Base-by-base conservation (phyloP, 2,329 filamentous ascomycete species). In the Botryotinia convoluta region DNA sequence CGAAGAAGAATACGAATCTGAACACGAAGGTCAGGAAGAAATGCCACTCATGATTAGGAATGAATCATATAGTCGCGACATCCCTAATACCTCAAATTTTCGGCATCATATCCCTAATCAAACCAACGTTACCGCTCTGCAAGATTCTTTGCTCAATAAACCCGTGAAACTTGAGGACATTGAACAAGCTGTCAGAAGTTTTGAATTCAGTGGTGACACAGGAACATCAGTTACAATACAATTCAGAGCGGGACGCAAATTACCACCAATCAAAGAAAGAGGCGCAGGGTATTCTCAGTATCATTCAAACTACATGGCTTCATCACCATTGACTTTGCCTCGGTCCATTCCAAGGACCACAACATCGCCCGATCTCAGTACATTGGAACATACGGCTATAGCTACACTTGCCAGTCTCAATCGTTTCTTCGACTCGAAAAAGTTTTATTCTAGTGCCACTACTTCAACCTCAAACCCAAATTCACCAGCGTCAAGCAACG, bases 351-450 rank as follows among this genome's bases (percentile, higher is more conserved):
- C 37, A 42, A 42, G 18, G 9, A 37, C 16, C 14, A 22, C 64
- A 68, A 20, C 10, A 12, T 18, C 18, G 1, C 20, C 35, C 6
- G 2, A 20, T 4, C 48, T 69, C 12, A 69, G 51, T 7, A 32
- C 16, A 12, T 48, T 69, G 10, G 48, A 57, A 57, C 18, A 69
- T 14, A 39, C 48, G 10, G 65, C 65, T 59, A 7, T 44, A 42
- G 44, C 26, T 32, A 69, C 48, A 32, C 65, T 69, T 37, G 65
- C 48, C 37, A 57, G 35, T 32, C 37, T 69, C 48, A 69, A 68
- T 18, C 35, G 37, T 3, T 14, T 9, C 14, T n/a, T 32, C 9
- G 45, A 67, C 51, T 54, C 9, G 35, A 42, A 18, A 0, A 69
- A 9, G 1, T 22, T 35, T 5, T 42, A 42, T 29, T 10, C 48